Conservation (phyloP, 2,329 filamentous ascomycete genomes). For the Alternaria arbusti region DNA sequence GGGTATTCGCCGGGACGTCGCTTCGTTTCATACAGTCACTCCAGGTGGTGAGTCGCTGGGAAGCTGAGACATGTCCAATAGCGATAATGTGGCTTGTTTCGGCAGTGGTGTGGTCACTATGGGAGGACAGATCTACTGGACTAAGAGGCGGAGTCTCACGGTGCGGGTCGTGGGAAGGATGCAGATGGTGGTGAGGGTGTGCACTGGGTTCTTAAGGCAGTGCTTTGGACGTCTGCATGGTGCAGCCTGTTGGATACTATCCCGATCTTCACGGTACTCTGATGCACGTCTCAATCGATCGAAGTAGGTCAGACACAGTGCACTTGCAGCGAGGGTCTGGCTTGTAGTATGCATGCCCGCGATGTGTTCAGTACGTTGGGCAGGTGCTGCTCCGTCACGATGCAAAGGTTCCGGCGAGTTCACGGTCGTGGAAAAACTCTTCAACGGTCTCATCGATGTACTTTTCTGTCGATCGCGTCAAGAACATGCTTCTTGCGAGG, state of each 20-base stretch:
- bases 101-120: not conserved
- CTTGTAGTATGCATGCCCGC: not conserved
- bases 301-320: not conserved
- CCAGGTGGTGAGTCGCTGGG: not conserved
- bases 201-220: not conserved
- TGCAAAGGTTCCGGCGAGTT: not conserved
- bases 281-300: not conserved
- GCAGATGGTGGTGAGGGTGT: not conserved
- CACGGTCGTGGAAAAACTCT: not conserved
- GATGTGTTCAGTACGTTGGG: not conserved
- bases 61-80: slow-evolving; percentile 1
- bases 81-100: not conserved
- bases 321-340: not conserved
- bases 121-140: not conserved
- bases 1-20: not conserved
- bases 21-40: not conserved
- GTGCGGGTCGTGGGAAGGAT: not conserved
- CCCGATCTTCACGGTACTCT: not conserved
- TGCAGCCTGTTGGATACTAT: not conserved
- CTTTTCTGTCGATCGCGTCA: not conserved
- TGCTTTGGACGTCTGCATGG: not conserved
- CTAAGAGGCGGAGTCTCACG: not conserved
- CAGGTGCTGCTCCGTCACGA: not conserved
- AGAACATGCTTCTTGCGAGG: not conserved
- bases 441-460: slow-evolving; percentile 1